phyloP scores from a whole-genome alignment of 2,329 filamentous ascomycete species.

The Ceratocystis albifundus region DNA sequence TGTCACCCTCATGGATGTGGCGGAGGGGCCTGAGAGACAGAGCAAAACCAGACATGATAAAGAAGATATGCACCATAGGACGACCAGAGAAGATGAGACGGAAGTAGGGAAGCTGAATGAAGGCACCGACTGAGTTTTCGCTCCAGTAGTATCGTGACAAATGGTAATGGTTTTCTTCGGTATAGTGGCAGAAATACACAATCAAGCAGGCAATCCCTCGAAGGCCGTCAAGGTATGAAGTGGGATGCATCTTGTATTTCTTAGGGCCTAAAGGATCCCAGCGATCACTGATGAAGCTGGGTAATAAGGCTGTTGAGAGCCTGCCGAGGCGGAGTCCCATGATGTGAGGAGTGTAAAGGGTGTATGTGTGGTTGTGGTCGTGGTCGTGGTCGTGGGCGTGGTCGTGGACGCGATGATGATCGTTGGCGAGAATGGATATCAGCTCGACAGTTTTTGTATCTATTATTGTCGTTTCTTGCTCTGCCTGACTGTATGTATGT shows the following conservation, averaged over 20 bases:
- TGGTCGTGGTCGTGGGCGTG: background rate
- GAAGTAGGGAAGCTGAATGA: constrained; percentile 42
- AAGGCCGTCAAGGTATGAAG: constrained; percentile 48
- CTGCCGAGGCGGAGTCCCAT: constrained; percentile 18
- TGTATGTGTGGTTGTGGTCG: background rate
- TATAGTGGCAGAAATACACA: constrained; percentile 47
- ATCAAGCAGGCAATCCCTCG: constrained; percentile 45
- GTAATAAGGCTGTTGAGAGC: constrained; percentile 20
- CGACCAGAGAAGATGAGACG: constrained; percentile 45
- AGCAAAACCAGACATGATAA: constrained; percentile 51
- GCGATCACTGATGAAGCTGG: constrained; percentile 23
- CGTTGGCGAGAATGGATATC: background rate
- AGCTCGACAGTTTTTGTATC: no score
- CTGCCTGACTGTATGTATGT: background rate
- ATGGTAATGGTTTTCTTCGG: constrained; percentile 24
- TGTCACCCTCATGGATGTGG: constrained; percentile 27
- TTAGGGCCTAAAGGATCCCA: constrained; percentile 20
- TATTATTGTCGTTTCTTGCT: background rate
- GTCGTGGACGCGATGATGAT: background rate
- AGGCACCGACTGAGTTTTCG: constrained; percentile 31
- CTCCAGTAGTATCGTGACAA: constrained; percentile 33
- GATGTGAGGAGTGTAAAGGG: background rate
- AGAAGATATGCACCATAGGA: constrained; percentile 49
- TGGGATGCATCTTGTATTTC: constrained; percentile 34
- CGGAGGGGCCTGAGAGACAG: constrained; percentile 44